Evolutionary conservation across 2,329 filamentous ascomycete species (phyloP), one percentile per base, ranked within the genome.

Genomic region (Pseudophaeomoniella oleicola): DNA sequence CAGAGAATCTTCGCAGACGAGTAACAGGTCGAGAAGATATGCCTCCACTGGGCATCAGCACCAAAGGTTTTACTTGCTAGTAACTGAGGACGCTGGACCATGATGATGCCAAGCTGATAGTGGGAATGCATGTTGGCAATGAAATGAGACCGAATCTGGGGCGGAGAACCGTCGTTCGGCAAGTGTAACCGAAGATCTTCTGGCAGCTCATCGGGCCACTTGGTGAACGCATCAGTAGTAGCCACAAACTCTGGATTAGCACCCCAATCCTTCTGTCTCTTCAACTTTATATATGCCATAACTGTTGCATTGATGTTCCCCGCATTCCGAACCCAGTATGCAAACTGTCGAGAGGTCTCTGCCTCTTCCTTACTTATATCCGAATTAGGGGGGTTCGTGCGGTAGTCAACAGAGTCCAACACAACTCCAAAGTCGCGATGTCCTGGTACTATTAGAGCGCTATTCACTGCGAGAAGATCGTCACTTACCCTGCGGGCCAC

Each of bases 61-160:
- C 65, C 58, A 38, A 76, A 80, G 2, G 80, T 80, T 39, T 87
- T 81, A 38, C 87, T 74, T 38, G 83, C 78, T 10, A 78, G 77
- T 29, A 96, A 62, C 50, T 94, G 86, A 14, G 88, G 87, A 30
- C 88, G 74, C 54, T 93, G 81, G 40, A 93, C 78, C 57, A 96
- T 76, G 37, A 96, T 85, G 34, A 88, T 70, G 11, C 76, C 79
- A 13, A 96, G 67, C 47, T 92, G 78, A 55, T 90, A 87, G 56
- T 96, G 93, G 2, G 78, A 80, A 52, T 94, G 83, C 57, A 94
- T 67, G 51, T 94, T 93, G 22, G 84, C 88, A 34, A 92, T 69
- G 50, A 87, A 94, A 46, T 92, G 81, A 5, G 83, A 88, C 2
- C 83, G 73, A 13, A 94, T 66, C 78, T 81, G 90, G 0, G 87